A percentile compares a stretch with the other conserved stretches of the same genome.
Conservation (phyloP, 305 asterid species). For the Fraxinus sp. region DNA sequence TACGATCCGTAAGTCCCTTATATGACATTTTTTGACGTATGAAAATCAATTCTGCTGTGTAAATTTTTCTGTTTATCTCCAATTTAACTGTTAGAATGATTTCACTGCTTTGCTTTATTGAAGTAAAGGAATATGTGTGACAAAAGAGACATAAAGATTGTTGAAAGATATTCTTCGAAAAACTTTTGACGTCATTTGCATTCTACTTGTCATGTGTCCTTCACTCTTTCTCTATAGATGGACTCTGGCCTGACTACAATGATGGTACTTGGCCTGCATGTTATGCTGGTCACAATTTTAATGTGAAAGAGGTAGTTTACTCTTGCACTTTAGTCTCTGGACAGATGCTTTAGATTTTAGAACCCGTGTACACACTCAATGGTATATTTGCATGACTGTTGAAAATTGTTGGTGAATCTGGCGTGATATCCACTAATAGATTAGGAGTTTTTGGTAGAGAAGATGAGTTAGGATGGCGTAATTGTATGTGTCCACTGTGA, state of each 20-base stretch:
- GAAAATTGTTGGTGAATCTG: conserved; percentile 11
- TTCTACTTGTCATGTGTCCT: conserved; percentile 8
- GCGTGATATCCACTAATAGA: neutral
- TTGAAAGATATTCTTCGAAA: conserved; percentile 7
- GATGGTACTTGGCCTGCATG: conserved; percentile 95
- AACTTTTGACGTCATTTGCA: conserved; percentile 14
- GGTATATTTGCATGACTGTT: neutral
- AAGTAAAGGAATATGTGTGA: conserved; percentile 11
- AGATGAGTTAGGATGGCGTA: neutral
- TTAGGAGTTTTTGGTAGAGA: conserved; percentile 10
- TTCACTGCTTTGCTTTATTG: neutral
- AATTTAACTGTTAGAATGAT: conserved; percentile 1
- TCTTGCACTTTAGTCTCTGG: neutral
- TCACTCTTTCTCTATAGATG: conserved; percentile 51
- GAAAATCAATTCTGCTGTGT: conserved; percentile 8
- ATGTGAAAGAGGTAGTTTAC: conserved; percentile 53
- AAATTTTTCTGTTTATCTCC: neutral
- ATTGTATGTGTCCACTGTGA: neutral
- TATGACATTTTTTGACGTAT: conserved; percentile 7
- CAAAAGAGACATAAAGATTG: conserved; percentile 5
- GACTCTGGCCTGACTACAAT: conserved; percentile 89
- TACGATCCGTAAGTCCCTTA: conserved; percentile 66
- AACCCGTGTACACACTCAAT: neutral
- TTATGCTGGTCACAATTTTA: conserved; percentile 63
- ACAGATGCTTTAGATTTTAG: neutral